Evolutionary conservation across 2,329 filamentous ascomycete species (phyloP), one percentile per base, ranked within the genome.

Genomic region (Pseudogymnoascus pannorum): DNA sequence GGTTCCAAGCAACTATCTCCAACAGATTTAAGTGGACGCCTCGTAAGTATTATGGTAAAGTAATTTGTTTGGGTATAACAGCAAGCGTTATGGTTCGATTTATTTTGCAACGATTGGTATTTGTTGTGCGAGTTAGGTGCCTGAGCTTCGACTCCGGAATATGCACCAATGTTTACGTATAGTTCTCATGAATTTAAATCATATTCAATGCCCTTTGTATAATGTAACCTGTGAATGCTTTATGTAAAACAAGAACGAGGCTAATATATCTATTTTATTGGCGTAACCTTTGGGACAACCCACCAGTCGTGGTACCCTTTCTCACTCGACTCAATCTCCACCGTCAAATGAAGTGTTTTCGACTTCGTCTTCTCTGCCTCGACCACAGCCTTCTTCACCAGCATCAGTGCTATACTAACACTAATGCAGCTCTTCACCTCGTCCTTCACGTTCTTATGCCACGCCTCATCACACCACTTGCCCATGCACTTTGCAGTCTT

Each of bases 401-500:
- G 78, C 22, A 80, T 79, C 44, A 90, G 80, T 0, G 86, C 83
- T 64, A 92, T 81, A 5, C 84, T 84, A 0, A 87, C 79, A 7
- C 84, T 85, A 64, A 92, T 91, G 66, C 85, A 87, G n/a, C 87
- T 84, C 68, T 85, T 85, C 68, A 89, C 77, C 8, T 80, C 81
- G 63, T 82, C 79, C 71, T 84, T 87, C 9, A 82, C 76, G 20
- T 83, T 78, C 20, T 75, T 76, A 16, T 80, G 71, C 87, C 88
- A 92, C 61, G 83, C 80, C 9, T 81, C 81, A 66, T 88, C 80
- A 58, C 57, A 58, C 57, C 57, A 58, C 48, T 79, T 81, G 8
- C 81, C 79, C 29, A 79, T 75, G 8, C 79, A 80, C 64, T 85
- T 87, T 1, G 81, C 78, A 35, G 83, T 81, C 60, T 75, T 70